Percentiles rank a stretch among this genome's conserved stretches.
Conservation (phyloP, 2,329 filamentous ascomycete species). For the Ceratocystis destructans region DNA sequence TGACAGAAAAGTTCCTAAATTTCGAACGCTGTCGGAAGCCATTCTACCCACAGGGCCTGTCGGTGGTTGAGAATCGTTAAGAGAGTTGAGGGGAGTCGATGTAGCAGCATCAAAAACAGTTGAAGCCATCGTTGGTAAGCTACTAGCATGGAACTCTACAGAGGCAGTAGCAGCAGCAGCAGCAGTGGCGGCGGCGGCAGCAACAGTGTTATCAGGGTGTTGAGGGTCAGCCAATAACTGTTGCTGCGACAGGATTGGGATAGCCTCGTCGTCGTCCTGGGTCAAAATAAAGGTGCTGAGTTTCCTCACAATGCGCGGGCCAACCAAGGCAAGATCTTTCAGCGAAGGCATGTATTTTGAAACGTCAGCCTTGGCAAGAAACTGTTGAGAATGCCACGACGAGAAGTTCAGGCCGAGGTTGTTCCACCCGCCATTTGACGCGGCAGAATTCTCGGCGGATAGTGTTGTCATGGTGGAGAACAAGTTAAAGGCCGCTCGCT, state of each 20-base stretch:
- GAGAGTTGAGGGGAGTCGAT: conserved; percentile 10
- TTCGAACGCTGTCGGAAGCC: conserved; percentile 47
- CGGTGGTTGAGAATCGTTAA: neutral
- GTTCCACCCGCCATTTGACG: neutral
- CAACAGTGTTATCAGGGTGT: neutral
- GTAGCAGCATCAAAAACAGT: neutral
- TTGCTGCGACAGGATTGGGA: conserved; percentile 19
- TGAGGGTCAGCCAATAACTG: neutral
- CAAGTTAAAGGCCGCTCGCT: neutral
- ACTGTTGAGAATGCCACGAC: conserved; percentile 29
- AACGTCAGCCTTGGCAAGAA: conserved; percentile 35
- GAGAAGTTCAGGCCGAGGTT: conserved; percentile 31
- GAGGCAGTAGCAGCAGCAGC: neutral
- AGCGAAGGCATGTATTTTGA: conserved; percentile 49
- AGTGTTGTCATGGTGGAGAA: neutral
- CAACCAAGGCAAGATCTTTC: conserved; percentile 53
- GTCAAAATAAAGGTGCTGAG: conserved; percentile 47
- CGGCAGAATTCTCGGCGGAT: conserved; percentile 6
- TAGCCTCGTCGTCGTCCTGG: conserved; percentile 6
- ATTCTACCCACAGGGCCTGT: conserved; percentile 33
- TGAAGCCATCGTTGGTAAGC: conserved; percentile 6
- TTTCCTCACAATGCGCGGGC: conserved; percentile 56
- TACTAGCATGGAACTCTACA: neutral
- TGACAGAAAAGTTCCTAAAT: conserved; percentile 72
- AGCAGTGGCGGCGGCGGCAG: neutral